These are phyloP conservation scores for Blastomyces gilchristii DNA, from an alignment of 2,329 filamentous ascomycete species.

Conservation along the genomic window DNA sequence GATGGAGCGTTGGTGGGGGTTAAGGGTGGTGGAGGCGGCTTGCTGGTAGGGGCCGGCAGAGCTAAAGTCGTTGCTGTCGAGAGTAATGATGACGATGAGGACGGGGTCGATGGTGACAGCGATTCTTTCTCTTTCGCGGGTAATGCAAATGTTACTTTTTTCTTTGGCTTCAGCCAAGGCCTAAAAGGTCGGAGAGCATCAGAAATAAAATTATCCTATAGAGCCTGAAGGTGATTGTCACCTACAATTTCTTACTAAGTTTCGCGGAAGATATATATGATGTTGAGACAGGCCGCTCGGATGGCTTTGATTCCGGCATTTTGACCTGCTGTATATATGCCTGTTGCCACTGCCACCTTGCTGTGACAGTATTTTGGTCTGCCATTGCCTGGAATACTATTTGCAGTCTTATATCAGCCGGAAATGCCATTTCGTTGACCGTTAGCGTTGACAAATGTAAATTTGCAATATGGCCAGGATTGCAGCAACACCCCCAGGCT, in stretches of 20 bases:
- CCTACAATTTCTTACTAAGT: not conserved
- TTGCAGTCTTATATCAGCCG: not conserved
- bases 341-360: not conserved
- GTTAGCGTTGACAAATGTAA: not conserved
- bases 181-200: not conserved
- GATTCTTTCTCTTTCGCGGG: not conserved
- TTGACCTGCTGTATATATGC: not conserved
- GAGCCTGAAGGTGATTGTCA: not conserved
- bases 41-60: not conserved
- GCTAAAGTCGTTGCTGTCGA: not conserved
- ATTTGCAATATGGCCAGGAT: not conserved
- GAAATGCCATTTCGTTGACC: not conserved
- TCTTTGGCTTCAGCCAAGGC: not conserved
- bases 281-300: not conserved
- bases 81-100: not conserved
- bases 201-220: not conserved
- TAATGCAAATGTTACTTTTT: not conserved
- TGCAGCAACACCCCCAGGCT: conserved; percentile 2
- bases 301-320: not conserved
- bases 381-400: not conserved
- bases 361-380: not conserved
- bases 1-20: not conserved
- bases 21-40: not conserved
- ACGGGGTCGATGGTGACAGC: not conserved
- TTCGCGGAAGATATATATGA: not conserved